Conservation (phyloP, 345 rosid genomes). For the Luvunga scandens region DNA sequence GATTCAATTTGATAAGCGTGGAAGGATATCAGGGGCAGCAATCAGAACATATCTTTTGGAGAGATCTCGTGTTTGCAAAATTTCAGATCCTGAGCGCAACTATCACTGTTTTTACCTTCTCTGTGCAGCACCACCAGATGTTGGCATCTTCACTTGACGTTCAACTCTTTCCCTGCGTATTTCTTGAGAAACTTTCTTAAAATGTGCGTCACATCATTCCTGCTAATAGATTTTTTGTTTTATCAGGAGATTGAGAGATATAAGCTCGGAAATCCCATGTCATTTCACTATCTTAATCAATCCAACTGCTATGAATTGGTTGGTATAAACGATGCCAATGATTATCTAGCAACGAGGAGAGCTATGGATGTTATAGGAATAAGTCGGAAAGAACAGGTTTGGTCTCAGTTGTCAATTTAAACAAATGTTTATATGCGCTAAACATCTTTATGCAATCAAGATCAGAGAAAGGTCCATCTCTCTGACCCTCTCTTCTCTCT, state of each 20-base stretch:
- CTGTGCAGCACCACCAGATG: slow-evolving; percentile 87
- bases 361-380: slow-evolving; percentile 94
- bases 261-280: slow-evolving; percentile 77
- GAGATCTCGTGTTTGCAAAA: slow-evolving; percentile 96
- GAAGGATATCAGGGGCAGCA: slow-evolving; percentile 94
- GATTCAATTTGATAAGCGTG: slow-evolving; percentile 73
- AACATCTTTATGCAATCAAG: slow-evolving; percentile 9
- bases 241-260: slow-evolving; percentile 75
- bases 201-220: slow-evolving; percentile 11
- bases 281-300: slow-evolving; percentile 93
- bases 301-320: slow-evolving; percentile 77
- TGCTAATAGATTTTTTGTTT: slow-evolving; percentile 21
- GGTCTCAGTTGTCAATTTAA: slow-evolving; percentile 13
- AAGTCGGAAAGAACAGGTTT: slow-evolving; percentile 72
- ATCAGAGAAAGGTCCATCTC: slow-evolving; percentile 6
- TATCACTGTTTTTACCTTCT: slow-evolving; percentile 94
- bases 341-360: slow-evolving; percentile 73
- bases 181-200: slow-evolving; percentile 8
- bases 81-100: slow-evolving; percentile 89
- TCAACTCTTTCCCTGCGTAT: not conserved
- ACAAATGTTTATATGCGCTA: slow-evolving; percentile 7
- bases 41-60: slow-evolving; percentile 92
- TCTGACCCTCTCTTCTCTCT: not conserved
- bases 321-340: slow-evolving; percentile 68
- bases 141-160: slow-evolving; percentile 23